These are phyloP conservation scores for Phenoliferia sp. DNA, from an alignment of 1,284 basidiomycete species.

Conservation along the genomic window DNA sequence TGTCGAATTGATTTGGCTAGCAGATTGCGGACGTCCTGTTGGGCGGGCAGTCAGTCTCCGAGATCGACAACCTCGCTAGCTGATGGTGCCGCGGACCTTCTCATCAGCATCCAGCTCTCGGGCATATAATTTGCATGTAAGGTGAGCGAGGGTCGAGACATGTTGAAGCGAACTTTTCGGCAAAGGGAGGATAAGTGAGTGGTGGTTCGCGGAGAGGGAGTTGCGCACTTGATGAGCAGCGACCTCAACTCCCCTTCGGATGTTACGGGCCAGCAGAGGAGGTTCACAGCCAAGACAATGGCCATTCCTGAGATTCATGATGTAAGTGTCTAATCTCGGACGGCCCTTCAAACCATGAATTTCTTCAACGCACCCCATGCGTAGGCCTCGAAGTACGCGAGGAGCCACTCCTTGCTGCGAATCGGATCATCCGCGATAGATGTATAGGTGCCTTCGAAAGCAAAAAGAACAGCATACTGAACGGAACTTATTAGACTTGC, in stretches of 20 bases:
- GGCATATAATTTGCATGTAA: conserved; percentile 41
- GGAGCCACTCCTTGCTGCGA: conserved; percentile 34
- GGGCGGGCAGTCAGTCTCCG: neutral
- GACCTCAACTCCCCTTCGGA: conserved; percentile 42
- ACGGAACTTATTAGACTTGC: neutral
- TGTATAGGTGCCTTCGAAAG: conserved; percentile 41
- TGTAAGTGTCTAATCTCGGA: neutral
- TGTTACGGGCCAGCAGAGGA: conserved; percentile 40
- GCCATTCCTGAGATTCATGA: conserved; percentile 20
- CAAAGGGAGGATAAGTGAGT: neutral
- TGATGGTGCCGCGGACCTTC: neutral
- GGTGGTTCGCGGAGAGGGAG: neutral
- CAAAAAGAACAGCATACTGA: conserved; percentile 34
- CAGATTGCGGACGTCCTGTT: conserved; percentile 35
- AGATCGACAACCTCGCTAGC: too few relatives aligned
- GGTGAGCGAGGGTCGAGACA: conserved; percentile 37
- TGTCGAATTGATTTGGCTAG: conserved; percentile 40
- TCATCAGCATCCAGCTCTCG: conserved; percentile 43
- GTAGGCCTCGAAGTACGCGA: conserved; percentile 39
- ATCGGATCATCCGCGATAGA: conserved; percentile 10
- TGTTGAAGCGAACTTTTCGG: conserved; percentile 40
- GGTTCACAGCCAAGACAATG: conserved; percentile 42
- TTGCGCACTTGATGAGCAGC: conserved; percentile 35
- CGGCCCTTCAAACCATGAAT: too few relatives aligned
- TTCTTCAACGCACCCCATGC: conserved; percentile 1